phyloP scores from a whole-genome alignment of 1,284 basidiomycete genomes.

The Apiotrichum mycotoxinovorans region DNA sequence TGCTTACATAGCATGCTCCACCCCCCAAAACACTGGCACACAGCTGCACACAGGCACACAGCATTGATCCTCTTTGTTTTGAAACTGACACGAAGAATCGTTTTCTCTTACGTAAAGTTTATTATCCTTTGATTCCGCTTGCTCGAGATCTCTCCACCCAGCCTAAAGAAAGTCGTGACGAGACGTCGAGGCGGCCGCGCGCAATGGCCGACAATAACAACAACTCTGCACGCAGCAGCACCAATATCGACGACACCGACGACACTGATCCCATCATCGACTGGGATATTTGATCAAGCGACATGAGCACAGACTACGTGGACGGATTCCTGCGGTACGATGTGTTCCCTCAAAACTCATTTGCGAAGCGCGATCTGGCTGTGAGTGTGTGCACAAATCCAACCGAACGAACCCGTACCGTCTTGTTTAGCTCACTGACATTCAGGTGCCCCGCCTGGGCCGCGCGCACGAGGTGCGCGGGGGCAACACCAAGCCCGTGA shows the following conservation, averaged over 20 bases:
- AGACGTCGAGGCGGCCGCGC: too few species aligned
- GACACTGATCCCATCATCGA: not conserved
- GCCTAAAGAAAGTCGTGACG: too few species aligned
- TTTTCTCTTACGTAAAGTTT: not conserved
- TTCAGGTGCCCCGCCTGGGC: conserved; percentile 23
- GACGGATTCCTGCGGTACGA: conserved; percentile 22
- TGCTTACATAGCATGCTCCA: too few species aligned
- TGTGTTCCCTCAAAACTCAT: conserved; percentile 22
- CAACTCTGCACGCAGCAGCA: not conserved
- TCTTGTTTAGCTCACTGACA: not conserved
- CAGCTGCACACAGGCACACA: too few species aligned
- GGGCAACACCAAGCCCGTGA: conserved; percentile 25
- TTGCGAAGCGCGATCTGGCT: conserved; percentile 22
- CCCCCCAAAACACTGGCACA: too few species aligned
- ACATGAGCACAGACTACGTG: conserved; percentile 3
- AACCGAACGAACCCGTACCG: not conserved
- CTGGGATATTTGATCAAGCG: not conserved
- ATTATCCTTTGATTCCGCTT: not conserved
- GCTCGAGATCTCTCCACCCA: too few species aligned
- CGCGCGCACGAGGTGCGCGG: conserved; percentile 26
- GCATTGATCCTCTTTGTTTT: too few species aligned
- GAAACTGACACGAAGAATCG: too few species aligned
- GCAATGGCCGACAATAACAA: too few species aligned
- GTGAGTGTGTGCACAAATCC: too few species aligned
- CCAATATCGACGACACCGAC: not conserved